A percentile compares a stretch with the other conserved stretches of the same genome.
Conservation (phyloP, 2,329 filamentous ascomycete genomes). For the Epichloe aotearoae region DNA sequence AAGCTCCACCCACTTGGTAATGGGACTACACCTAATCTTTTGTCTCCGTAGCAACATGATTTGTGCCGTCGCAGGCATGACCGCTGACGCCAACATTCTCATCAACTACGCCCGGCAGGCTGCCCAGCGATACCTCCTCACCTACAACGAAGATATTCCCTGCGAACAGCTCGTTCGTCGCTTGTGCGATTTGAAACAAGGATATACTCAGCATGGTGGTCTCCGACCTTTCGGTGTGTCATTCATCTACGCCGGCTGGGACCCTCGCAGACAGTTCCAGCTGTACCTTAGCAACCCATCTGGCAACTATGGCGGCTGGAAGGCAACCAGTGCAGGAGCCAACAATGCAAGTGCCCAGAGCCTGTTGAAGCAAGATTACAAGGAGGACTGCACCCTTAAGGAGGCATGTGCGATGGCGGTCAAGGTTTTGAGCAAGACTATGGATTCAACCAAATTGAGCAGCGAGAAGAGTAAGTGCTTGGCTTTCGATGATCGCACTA, state of each 20-base stretch:
- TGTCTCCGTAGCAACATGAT: constrained; percentile 78
- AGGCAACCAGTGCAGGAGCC: constrained; percentile 92
- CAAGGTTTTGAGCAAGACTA: constrained; percentile 98
- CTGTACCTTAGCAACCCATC: constrained; percentile 98
- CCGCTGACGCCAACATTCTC: constrained; percentile 97
- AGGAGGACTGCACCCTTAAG: constrained; percentile 91
- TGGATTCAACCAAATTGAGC: constrained; percentile 98
- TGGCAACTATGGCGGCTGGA: constrained; percentile 98
- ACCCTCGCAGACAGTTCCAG: constrained; percentile 92
- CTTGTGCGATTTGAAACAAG: constrained; percentile 96
- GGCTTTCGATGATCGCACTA: not conserved
- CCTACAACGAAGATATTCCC: constrained; percentile 99
- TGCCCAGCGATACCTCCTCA: constrained; percentile 93
- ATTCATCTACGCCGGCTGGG: constrained; percentile 98
- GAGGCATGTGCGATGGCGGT: constrained; percentile 96
- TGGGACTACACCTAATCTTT: not conserved
- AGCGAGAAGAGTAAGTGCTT: constrained; percentile 88
- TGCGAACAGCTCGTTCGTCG: constrained; percentile 96
- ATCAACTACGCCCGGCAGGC: constrained; percentile 99
- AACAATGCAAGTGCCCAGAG: constrained; percentile 98
- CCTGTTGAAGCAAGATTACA: constrained; percentile 97
- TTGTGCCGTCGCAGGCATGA: constrained; percentile 97
- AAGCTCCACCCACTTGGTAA: not conserved
- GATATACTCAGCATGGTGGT: constrained; percentile 97
- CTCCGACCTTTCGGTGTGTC: constrained; percentile 96